Evolutionary conservation across 1,139 yeast species (phyloP), one percentile per base, ranked within the genome.

Genomic region (Suhomyces maxii): DNA sequence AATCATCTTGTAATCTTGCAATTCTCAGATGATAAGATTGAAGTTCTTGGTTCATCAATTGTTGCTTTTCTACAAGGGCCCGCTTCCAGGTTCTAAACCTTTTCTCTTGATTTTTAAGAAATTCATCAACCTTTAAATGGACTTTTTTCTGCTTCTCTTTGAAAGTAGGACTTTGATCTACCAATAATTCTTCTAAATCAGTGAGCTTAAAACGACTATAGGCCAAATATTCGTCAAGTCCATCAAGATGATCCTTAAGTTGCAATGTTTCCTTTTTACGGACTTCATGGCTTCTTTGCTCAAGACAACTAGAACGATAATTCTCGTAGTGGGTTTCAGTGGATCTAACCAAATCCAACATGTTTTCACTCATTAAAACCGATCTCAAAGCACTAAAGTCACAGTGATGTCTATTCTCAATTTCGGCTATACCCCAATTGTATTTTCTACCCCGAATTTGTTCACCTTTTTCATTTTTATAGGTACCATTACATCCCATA

Each of bases 371-470:
- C 63, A 84, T 67, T 36, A 85, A 59, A 8, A 83, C 60, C 10
- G 74, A 71, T 53, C 83, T 76, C 50, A 89, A 69, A 33, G 67
- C 67, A 8, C 62, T 48, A 54, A 86, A 85, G 59, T 89, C 95
- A 63, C 95, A 83, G 58, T 83, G 87, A 3, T 61, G 57, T 1
- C 73, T 73, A 56, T 87, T 82, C 52, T 84, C 90, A 34, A 85
- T 81, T 52, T 87, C 89, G 6, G 85, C 84, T 26, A 73, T 48
- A 0, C 96, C 96, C 95, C 95, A 88, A 9, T 68, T 72, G 62
- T 86, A 88, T 52, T 73, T 69, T 54, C 96, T 76, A 5, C 89
- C 93, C 49, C 84, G 71, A 3, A 83, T 80, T 2, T 58, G 41
- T 13, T 65, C 53, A 0, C 80, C 82, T 3, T 64, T 59, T 0